phyloP scores from a whole-genome alignment of 192 early-diverging fungal genomes.

The Backusella macrospora region DNA sequence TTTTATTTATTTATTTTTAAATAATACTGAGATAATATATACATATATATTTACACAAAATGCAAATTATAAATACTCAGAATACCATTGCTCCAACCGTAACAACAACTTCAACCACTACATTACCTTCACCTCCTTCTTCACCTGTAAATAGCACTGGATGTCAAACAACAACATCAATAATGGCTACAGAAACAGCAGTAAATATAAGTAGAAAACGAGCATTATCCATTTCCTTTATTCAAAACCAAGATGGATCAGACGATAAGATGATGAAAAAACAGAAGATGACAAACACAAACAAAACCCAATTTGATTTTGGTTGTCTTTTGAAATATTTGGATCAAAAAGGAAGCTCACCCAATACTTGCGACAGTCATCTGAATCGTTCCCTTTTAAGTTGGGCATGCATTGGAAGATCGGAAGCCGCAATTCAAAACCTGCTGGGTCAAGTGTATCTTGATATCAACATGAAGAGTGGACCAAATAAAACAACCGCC shows the following conservation, averaged over 20 bases:
- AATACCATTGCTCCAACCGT: not conserved
- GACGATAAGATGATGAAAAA: not conserved
- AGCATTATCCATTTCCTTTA: constrained; percentile 6
- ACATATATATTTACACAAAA: not conserved
- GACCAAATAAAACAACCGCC: constrained; percentile 17
- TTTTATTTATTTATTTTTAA: not conserved
- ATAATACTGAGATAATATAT: not conserved
- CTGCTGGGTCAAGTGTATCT: constrained; percentile 16
- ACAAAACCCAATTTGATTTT: constrained; percentile 2
- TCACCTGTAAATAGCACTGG: constrained; percentile 18
- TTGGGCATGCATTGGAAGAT: constrained; percentile 26
- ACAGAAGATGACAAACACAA: constrained; percentile 12
- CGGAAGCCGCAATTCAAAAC: constrained; percentile 17
- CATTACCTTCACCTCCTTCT: constrained; percentile 29
- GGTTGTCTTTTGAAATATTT: constrained; percentile 12
- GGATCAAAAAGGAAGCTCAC: constrained; percentile 18
- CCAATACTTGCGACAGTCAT: not conserved
- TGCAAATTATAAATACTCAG: not conserved
- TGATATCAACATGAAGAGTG: constrained; percentile 16
- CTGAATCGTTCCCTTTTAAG: constrained; percentile 17
- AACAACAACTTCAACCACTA: not conserved
- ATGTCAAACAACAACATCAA: constrained; percentile 6
- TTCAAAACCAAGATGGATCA: not conserved
- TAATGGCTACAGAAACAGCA: not conserved
- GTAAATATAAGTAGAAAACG: not conserved